These are phyloP conservation scores for Punica granatum DNA, from an alignment of 345 rosid genomes.

Conservation along the genomic window DNA sequence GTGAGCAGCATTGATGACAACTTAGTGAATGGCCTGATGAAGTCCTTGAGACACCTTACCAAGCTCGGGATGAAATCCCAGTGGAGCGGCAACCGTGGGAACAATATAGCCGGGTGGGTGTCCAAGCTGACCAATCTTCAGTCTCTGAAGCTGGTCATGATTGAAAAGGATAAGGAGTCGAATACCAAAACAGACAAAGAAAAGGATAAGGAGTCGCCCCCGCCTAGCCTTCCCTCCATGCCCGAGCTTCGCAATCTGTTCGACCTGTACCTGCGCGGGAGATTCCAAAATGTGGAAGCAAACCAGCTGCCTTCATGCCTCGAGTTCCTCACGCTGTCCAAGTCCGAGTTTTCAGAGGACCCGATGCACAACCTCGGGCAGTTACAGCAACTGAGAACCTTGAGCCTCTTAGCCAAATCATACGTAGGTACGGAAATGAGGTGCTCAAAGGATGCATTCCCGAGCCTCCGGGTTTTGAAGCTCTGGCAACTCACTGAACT, in stretches of 20 bases:
- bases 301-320: background rate
- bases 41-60: background rate
- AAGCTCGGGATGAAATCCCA: background rate
- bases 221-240: background rate
- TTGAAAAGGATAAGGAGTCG: background rate
- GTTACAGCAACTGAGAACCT: background rate
- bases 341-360: background rate
- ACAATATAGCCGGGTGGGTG: background rate
- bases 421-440: too few relatives aligned
- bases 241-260: background rate
- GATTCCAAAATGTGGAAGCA: background rate
- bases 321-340: background rate
- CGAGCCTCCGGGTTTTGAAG: background rate
- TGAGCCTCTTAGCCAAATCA: background rate
- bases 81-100: background rate
- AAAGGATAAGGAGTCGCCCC: too few relatives aligned
- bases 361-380: background rate
- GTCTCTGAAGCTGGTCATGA: conserved; percentile 3
- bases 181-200: too few relatives aligned
- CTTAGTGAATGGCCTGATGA: background rate
- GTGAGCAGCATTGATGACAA: background rate
- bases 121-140: background rate
- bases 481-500: background rate
- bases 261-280: background rate
- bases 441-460: background rate